Evolutionary conservation across 768 basidiomycete genomes (phyloP).

Genomic region (Trametes cingulata): DNA sequence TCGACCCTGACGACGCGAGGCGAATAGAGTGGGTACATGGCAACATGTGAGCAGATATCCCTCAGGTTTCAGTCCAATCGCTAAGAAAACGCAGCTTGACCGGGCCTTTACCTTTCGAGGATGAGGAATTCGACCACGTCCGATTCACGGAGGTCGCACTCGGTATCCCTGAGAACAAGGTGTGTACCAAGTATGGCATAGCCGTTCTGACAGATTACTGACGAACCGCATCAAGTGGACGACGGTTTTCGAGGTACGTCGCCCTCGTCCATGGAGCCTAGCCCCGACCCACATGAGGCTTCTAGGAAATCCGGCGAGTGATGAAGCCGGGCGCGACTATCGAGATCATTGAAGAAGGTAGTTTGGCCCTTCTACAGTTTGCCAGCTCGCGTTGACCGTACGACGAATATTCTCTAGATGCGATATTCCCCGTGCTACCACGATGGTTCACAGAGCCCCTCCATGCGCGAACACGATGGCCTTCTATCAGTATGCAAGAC

Average conservation of each 20-base stretch:
- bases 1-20: slow-evolving; percentile 51
- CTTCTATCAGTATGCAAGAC: slow-evolving; percentile 38
- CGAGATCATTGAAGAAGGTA: slow-evolving; percentile 75
- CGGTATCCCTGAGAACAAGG: slow-evolving; percentile 76
- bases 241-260: slow-evolving; percentile 59
- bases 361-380: slow-evolving; percentile 12
- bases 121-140: slow-evolving; percentile 80
- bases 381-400: not conserved
- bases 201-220: not conserved
- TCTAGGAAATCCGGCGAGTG: slow-evolving; percentile 70
- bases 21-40: slow-evolving; percentile 75
- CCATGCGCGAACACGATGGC: slow-evolving; percentile 45
- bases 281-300: not conserved
- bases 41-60: slow-evolving; percentile 58
- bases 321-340: slow-evolving; percentile 68
- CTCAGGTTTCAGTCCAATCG: not conserved
- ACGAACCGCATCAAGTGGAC: slow-evolving; percentile 53
- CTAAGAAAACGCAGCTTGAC: slow-evolving; percentile 52
- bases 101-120: slow-evolving; percentile 74
- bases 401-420: slow-evolving; percentile 43
- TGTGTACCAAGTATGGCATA: slow-evolving; percentile 20
- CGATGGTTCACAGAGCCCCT: slow-evolving; percentile 77
- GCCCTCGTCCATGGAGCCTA: too few species aligned
- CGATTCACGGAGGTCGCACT: slow-evolving; percentile 44
- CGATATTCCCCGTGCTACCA: slow-evolving; percentile 71